These are phyloP conservation scores for Candida schatavii DNA, from an alignment of 805 yeast genomes.

Conservation along the genomic window DNA sequence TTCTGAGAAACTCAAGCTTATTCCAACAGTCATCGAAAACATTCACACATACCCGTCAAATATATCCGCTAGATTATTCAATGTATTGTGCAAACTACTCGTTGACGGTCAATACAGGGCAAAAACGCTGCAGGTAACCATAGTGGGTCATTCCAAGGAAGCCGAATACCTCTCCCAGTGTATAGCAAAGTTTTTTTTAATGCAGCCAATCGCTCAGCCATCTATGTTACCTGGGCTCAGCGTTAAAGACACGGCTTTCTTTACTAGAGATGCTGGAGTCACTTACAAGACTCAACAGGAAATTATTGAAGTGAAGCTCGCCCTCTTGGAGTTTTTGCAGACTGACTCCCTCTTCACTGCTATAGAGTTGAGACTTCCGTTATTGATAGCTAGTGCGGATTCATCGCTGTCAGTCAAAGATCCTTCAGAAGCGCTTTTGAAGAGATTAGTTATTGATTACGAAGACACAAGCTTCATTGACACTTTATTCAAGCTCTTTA, in stretches of 20 bases:
- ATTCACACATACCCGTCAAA: constrained; percentile 37
- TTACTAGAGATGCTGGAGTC: constrained; percentile 69
- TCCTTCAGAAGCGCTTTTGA: constrained; percentile 48
- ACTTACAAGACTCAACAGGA: constrained; percentile 47
- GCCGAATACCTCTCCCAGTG: constrained; percentile 43
- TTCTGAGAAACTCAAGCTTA: constrained; percentile 34
- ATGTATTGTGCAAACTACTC: constrained; percentile 55
- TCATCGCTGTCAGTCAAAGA: constrained; percentile 53
- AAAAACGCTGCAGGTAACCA: no score
- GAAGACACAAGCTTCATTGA: constrained; percentile 47
- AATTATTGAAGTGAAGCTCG: constrained; percentile 30
- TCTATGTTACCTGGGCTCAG: constrained; percentile 61
- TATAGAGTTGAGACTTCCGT: constrained; percentile 40
- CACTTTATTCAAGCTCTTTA: constrained; percentile 45
- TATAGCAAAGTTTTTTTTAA: constrained; percentile 55
- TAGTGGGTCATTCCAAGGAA: constrained; percentile 40
- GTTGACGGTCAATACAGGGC: constrained; percentile 39
- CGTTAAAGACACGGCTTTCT: constrained; percentile 52
- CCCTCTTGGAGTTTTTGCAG: constrained; percentile 37
- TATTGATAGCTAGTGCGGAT: constrained; percentile 65
- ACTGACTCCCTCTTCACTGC: constrained; percentile 25
- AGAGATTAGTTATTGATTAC: constrained; percentile 49
- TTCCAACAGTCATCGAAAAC: constrained; percentile 48
- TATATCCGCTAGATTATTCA: constrained; percentile 58
- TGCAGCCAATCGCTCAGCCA: constrained; percentile 43